A percentile compares a stretch with the other conserved stretches of the same genome.
Conservation (phyloP, 2,329 filamentous ascomycete genomes). For the Colletotrichum simmondsii region DNA sequence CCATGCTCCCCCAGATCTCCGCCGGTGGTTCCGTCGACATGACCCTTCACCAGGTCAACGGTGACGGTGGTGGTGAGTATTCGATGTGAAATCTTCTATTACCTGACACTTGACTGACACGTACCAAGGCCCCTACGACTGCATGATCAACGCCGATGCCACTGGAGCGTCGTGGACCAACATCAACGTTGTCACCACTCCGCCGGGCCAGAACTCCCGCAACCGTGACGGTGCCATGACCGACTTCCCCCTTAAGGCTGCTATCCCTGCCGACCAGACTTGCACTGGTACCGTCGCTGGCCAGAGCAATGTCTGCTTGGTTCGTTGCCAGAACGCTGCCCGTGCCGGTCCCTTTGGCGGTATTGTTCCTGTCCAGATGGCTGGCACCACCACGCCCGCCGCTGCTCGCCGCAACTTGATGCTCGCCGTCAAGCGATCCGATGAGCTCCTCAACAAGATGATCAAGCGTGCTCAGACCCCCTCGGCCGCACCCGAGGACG, state of each 20-base stretch:
- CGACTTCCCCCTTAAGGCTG: conserved; percentile 65
- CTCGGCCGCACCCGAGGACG: conserved; percentile 30
- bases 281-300: conserved; percentile 72
- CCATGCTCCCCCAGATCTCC: conserved; percentile 67
- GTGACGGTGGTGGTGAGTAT: conserved; percentile 67
- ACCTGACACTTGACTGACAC: neutral
- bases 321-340: conserved; percentile 71
- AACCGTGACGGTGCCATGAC: conserved; percentile 53
- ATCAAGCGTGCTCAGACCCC: conserved; percentile 37
- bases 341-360: conserved; percentile 72
- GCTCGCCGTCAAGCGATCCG: conserved; percentile 40
- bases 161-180: conserved; percentile 64
- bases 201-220: conserved; percentile 61
- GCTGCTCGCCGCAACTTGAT: conserved; percentile 40
- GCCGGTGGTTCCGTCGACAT: conserved; percentile 68
- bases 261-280: conserved; percentile 63
- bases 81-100: neutral
- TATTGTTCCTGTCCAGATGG: conserved; percentile 66
- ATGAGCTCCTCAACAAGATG: conserved; percentile 34
- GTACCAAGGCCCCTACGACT: conserved; percentile 61
- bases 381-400: conserved; percentile 37
- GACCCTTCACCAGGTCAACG: conserved; percentile 76
- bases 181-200: conserved; percentile 65
- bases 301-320: conserved; percentile 69
- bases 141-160: conserved; percentile 72